Evolutionary conservation across 1,284 basidiomycete species (phyloP).

Genomic region (Ceratobasidium sp.): DNA sequence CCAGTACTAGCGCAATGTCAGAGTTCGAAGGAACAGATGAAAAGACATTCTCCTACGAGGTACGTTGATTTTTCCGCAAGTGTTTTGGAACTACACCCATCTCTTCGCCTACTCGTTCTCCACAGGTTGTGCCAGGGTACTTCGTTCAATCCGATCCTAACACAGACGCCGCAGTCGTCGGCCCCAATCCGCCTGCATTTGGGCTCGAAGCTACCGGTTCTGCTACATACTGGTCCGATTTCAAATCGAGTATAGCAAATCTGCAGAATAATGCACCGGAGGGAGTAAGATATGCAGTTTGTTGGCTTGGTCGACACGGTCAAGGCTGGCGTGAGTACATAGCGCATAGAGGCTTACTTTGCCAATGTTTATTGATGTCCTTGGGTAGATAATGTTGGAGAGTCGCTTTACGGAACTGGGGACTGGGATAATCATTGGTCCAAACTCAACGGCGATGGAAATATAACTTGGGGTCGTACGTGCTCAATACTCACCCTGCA

Average conservation of each 20-base stretch:
- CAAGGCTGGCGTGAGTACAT: conserved; percentile 70
- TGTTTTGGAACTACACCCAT: too few relatives aligned
- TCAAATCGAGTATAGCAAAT: conserved; percentile 58
- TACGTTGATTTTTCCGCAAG: not conserved
- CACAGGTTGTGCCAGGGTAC: conserved; percentile 56
- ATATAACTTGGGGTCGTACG: conserved; percentile 82
- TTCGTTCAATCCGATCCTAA: conserved; percentile 54
- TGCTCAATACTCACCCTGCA: conserved; percentile 45
- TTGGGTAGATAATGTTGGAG: conserved; percentile 74
- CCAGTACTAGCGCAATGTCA: too few relatives aligned
- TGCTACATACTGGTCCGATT: conserved; percentile 63
- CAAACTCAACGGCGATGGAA: conserved; percentile 72
- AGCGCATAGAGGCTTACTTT: not conserved
- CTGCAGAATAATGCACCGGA: conserved; percentile 60
- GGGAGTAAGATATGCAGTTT: conserved; percentile 66
- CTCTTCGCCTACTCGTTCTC: too few relatives aligned
- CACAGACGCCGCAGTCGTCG: conserved; percentile 46
- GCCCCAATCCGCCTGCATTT: conserved; percentile 64
- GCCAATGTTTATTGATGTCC: conserved; percentile 5
- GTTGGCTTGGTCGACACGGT: conserved; percentile 76
- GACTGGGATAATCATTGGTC: conserved; percentile 67
- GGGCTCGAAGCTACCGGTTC: conserved; percentile 65
- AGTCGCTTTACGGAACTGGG: conserved; percentile 73
- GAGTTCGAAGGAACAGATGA: not conserved
- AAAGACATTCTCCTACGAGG: conserved; percentile 5